Conservation (phyloP, 2,329 filamentous ascomycete genomes). For the Epicoccum nigrum region DNA sequence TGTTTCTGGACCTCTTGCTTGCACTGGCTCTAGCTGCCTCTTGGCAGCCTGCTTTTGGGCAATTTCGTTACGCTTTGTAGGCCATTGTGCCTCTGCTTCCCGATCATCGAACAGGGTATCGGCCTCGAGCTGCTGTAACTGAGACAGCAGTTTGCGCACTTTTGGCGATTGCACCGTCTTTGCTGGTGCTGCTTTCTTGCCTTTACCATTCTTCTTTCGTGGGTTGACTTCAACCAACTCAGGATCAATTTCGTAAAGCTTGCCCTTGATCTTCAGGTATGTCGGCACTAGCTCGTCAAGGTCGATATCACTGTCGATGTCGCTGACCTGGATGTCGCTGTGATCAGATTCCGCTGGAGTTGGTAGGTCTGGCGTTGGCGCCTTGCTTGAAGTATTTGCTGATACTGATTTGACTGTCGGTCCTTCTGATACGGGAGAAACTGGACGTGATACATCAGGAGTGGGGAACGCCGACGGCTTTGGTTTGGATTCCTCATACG, state of each 20-base stretch:
- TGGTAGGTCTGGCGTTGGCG: conserved; percentile 1
- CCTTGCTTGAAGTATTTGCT: not conserved
- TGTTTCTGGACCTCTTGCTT: not conserved
- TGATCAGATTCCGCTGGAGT: conserved; percentile 22
- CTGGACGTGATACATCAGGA: conserved; percentile 31
- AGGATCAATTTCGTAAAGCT: conserved; percentile 55
- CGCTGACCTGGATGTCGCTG: conserved; percentile 52
- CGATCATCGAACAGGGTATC: conserved; percentile 58
- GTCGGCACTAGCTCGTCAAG: conserved; percentile 65
- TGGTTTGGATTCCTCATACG: conserved; percentile 62
- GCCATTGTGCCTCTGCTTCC: conserved; percentile 56
- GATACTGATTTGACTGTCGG: not conserved
- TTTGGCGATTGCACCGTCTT: conserved; percentile 49
- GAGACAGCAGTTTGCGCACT: conserved; percentile 71
- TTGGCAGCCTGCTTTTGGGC: conserved; percentile 47
- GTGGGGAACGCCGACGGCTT: conserved; percentile 26
- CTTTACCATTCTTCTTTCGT: conserved; percentile 41
- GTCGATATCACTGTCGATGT: conserved; percentile 58
- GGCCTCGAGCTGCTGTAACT: conserved; percentile 76
- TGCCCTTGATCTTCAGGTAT: conserved; percentile 75
- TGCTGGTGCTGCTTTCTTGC: conserved; percentile 24
- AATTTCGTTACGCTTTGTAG: conserved; percentile 50
- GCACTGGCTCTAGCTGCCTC: conserved; percentile 18
- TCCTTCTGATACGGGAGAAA: not conserved
- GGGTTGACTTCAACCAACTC: conserved; percentile 61